A percentile compares a stretch with the other conserved stretches of the same genome.
These are phyloP conservation scores for Populus simonii DNA, from an alignment of 345 rosid genomes.

Conservation along the genomic window DNA sequence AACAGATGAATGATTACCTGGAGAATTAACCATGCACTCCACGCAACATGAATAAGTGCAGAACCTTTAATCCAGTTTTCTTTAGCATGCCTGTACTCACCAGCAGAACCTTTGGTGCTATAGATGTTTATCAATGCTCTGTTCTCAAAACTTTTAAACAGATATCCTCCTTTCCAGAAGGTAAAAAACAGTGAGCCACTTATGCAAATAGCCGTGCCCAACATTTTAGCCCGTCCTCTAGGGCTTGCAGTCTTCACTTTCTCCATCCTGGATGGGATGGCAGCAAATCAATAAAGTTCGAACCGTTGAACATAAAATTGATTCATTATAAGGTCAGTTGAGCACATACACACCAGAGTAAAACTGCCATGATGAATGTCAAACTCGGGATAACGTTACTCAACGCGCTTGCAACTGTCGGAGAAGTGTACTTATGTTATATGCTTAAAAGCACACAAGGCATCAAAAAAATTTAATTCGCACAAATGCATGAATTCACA, in stretches of 20 bases:
- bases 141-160: slow-evolving; percentile 25
- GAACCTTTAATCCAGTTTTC: slow-evolving; percentile 48
- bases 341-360: slow-evolving; percentile 27
- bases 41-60: slow-evolving; percentile 35
- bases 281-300: not conserved
- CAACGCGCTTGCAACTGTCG: slow-evolving; percentile 38
- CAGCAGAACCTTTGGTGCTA: slow-evolving; percentile 31
- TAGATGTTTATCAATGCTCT: slow-evolving; percentile 36
- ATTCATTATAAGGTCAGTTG: not conserved
- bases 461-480: not conserved
- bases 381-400: slow-evolving; percentile 43
- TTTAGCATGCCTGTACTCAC: not conserved
- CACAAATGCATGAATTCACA: too few relatives aligned
- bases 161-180: slow-evolving; percentile 47
- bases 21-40: slow-evolving; percentile 44
- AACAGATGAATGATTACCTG: slow-evolving; percentile 20
- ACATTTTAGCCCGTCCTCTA: slow-evolving; percentile 36
- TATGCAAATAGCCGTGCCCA: slow-evolving; percentile 32
- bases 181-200: slow-evolving; percentile 45
- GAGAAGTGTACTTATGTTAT: slow-evolving; percentile 24
- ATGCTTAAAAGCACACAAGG: not conserved
- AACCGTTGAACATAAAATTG: not conserved
- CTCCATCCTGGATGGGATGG: slow-evolving; percentile 36
- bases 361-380: slow-evolving; percentile 39
- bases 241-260: slow-evolving; percentile 28